A percentile compares a stretch with the other conserved stretches of the same genome.
Conservation (phyloP, 2,329 filamentous ascomycete species). For the Epichloe festucae region DNA sequence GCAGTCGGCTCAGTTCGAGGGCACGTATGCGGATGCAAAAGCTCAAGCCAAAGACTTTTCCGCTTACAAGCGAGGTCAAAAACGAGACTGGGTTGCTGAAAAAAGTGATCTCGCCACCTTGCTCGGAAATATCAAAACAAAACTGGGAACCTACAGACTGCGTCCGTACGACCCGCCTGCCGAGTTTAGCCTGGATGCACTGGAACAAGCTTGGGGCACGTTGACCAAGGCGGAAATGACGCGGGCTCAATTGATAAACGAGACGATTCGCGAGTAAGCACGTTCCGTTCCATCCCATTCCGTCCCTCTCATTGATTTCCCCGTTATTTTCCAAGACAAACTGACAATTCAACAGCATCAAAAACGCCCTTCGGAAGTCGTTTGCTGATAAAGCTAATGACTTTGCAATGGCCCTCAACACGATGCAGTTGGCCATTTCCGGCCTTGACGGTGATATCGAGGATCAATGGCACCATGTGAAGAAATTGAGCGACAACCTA, state of each 20-base stretch:
- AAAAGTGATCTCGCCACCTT: conserved; percentile 91
- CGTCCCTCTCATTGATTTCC: neutral
- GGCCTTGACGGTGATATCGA: conserved; percentile 96
- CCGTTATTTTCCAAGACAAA: neutral
- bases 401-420: conserved; percentile 89
- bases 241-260: conserved; percentile 88
- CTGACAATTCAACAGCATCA: conserved; percentile 51
- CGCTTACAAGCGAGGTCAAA: conserved; percentile 79
- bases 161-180: conserved; percentile 81
- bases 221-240: conserved; percentile 76
- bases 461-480: conserved; percentile 81
- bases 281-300: neutral
- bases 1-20: conserved; percentile 72
- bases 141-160: conserved; percentile 86
- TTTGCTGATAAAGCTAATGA: conserved; percentile 99
- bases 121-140: conserved; percentile 97
- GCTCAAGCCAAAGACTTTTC: conserved; percentile 70
- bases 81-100: conserved; percentile 93
- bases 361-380: conserved; percentile 79
- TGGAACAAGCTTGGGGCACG: conserved; percentile 70
- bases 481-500: conserved; percentile 72
- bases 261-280: conserved; percentile 83
- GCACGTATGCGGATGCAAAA: conserved; percentile 88
- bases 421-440: conserved; percentile 85
- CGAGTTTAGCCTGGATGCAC: conserved; percentile 67